Evolutionary conservation across 768 basidiomycete genomes (phyloP), one percentile per base, ranked within the genome.

Genomic region (Mycena kentingensis): DNA sequence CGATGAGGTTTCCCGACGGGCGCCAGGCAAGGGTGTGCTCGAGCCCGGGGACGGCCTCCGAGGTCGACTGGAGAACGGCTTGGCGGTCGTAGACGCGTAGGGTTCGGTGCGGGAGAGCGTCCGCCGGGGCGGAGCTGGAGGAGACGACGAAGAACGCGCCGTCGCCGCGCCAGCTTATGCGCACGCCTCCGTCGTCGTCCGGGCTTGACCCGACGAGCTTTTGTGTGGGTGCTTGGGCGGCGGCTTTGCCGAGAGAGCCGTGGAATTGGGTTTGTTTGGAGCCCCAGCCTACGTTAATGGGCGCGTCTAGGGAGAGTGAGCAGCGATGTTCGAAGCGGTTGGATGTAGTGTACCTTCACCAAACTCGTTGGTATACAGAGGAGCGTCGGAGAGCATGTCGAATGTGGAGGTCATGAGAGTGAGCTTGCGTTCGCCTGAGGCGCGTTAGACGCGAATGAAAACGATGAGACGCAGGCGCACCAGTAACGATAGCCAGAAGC

Each of bases 231-330:
- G 79, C 76, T 56, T 83, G 80, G 0, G 92, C 90, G 21, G 89
- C 88, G 2, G 80, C 72, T 67, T 98, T 98, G 16, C 97, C 96
- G 4, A 93, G 75, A 0, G 94, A 96, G 10, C 97, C 97, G 60
- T 98, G 94, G 66, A 99, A 99, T 64, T 99, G 97, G 0, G 97
- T 98, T 66, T 90, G 80, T 64, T 95, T 96, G 2, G 90, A 90
- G 34, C 97, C 97, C 97, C 97, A 99, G 15, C 97, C 97, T 53
- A 98, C 93, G 61, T 95, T 92, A 63, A 98, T 93, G 2, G 90
- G 91, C 22, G 86, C 82, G 66, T 93, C 93, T 93, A 4, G 52
- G 57, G 39, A 60, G 54, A 44, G 38, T 61, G 32, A 67, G 31
- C 11, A 25, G 16, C 46, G 12, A 4, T 43, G 1, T 24, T 39